Base-by-base conservation (phyloP, 2,329 filamentous ascomycete genomes). In the Colletotrichum sp. region DNA sequence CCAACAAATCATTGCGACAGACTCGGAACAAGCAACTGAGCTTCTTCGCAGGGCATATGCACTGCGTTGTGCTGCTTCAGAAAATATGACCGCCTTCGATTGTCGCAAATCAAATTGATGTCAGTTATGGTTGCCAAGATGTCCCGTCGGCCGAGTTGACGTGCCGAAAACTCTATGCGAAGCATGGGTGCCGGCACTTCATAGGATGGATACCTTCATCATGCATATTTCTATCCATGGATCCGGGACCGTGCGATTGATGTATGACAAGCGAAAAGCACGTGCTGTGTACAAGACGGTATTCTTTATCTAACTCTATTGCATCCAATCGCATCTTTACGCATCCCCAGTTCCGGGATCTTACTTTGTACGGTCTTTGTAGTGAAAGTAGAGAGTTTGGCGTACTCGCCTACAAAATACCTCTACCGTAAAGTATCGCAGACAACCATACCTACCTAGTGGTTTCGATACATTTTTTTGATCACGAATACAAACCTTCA, bases 71-170 rank as follows among this genome's bases (percentile, higher is more conserved):
- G n/a, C n/a, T 21, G 44, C 44, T 49, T 13, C 44, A 21, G 39
- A 1, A 44, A 21, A 7, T 8, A 5, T 0, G 10, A 49, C 44
- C 10, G n/a, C 44, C n/a, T 13, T 0, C n/a, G 10, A 13, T 49
- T 13, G 6, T 21, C n/a, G n/a, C n/a, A 49, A 13, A 21, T 1
- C 10, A 49, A 49, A 13, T 49, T 49, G n/a, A 12, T 49, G 0
- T 7, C 6, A 49, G 0, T 21, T 18, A 49, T 49, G 6, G 6
- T 21, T 49, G 44, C n/a, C n/a, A 49, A 49, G 44, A 0, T 21
- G 5, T 49, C 44, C 10, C n/a, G 10, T 13, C 44, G 44, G n/a
- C n/a, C 44, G 10, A 49, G 10, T 49, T 21, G n/a, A 49, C n/a
- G n/a, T 49, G n/a, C 44, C 44, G 44, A 49, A 49, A 49, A 49